Evolutionary conservation across 495 filamentous ascomycete genomes (phyloP).

Genomic region (Podospora comata): DNA sequence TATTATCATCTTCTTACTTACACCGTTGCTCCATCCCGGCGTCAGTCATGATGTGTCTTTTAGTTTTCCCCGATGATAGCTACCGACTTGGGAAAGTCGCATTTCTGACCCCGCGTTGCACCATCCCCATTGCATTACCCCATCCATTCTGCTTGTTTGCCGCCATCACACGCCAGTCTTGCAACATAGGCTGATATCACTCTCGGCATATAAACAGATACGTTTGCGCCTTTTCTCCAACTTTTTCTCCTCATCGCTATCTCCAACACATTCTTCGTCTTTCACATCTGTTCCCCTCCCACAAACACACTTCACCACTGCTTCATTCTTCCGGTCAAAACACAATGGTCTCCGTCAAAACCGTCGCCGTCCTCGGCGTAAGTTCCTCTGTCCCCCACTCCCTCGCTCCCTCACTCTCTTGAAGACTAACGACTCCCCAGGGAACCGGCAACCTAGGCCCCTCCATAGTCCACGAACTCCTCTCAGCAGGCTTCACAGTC

Average conservation of each 20-base stretch:
- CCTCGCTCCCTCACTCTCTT: not conserved
- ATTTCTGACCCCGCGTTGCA: not conserved
- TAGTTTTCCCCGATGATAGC: not conserved
- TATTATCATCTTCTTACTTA: too few species aligned
- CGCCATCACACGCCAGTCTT: constrained; percentile 17
- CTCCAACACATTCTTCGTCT: not conserved
- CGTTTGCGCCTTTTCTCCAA: not conserved
- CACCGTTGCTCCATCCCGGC: too few species aligned
- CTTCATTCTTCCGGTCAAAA: constrained; percentile 18
- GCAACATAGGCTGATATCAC: not conserved
- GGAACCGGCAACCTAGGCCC: constrained; percentile 59
- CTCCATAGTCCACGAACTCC: constrained; percentile 52
- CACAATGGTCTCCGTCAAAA: constrained; percentile 49
- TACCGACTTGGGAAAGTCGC: not conserved
- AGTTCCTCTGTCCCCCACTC: constrained; percentile 16
- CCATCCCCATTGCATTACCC: not conserved
- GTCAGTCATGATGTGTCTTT: not conserved
- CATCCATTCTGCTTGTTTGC: constrained; percentile 1
- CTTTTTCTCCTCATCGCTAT: not conserved
- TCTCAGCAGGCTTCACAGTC: constrained; percentile 55
- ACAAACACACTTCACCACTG: not conserved
- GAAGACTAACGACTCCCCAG: constrained; percentile 29
- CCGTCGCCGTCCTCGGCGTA: constrained; percentile 52
- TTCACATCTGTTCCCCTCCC: not conserved
- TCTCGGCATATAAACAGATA: not conserved